Evolutionary conservation across 345 rosid species (phyloP).

Genomic region (Camelina neglecta): DNA sequence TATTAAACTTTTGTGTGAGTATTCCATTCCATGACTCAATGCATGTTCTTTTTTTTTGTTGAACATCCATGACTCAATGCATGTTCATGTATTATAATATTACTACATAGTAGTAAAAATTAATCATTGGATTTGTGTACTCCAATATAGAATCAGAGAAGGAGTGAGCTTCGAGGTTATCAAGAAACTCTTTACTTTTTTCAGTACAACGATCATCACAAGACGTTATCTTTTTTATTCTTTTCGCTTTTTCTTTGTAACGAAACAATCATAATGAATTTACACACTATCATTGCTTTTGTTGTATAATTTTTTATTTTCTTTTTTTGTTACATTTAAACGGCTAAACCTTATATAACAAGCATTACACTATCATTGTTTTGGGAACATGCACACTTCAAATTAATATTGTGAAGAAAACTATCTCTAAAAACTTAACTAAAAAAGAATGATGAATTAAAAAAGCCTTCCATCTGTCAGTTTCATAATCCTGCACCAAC

Average conservation of each 20-base stretch:
- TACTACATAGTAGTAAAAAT: background rate
- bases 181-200: constrained; percentile 18
- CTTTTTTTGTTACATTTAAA: constrained; percentile 33
- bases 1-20: background rate
- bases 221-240: constrained; percentile 36
- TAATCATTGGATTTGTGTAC: constrained; percentile 16
- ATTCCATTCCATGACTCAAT: constrained; percentile 13
- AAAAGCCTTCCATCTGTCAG: constrained; percentile 47
- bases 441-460: constrained; percentile 55
- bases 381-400: constrained; percentile 33
- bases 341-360: constrained; percentile 23
- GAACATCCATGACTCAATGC: constrained; percentile 4
- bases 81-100: background rate
- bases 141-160: constrained; percentile 17
- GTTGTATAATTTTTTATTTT: constrained; percentile 24
- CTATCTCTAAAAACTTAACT: constrained; percentile 45
- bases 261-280: constrained; percentile 23
- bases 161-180: constrained; percentile 43
- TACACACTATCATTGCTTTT: constrained; percentile 25
- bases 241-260: constrained; percentile 27
- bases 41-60: too few relatives aligned
- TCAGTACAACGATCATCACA: constrained; percentile 38
- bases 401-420: constrained; percentile 27
- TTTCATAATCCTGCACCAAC: constrained; percentile 43
- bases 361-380: constrained; percentile 39